These are phyloP conservation scores for Syncephalastrum monosporum DNA, from an alignment of 371 early-diverging fungal species.

Conservation along the genomic window DNA sequence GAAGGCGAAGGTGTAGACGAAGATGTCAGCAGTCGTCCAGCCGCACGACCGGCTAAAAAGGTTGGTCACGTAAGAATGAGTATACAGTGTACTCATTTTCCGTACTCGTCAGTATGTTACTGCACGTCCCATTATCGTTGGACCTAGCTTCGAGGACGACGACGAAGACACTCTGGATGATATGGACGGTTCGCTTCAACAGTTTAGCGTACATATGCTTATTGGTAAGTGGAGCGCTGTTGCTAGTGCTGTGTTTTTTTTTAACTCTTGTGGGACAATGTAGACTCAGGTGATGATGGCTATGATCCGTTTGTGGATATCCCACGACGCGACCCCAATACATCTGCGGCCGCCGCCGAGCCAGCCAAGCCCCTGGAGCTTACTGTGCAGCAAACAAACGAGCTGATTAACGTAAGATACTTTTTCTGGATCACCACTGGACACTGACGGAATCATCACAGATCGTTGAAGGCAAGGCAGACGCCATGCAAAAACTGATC, in stretches of 20 bases:
- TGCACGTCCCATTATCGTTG: slow-evolving; percentile 48
- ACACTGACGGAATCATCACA: not conserved
- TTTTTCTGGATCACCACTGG: no score
- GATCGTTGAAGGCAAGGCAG: slow-evolving; percentile 30
- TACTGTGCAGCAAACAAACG: slow-evolving; percentile 33
- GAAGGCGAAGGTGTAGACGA: slow-evolving; percentile 73
- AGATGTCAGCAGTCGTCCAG: slow-evolving; percentile 20
- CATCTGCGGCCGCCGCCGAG: slow-evolving; percentile 1
- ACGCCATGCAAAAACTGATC: slow-evolving; percentile 31
- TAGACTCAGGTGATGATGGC: slow-evolving; percentile 8
- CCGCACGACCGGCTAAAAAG: slow-evolving; percentile 20
- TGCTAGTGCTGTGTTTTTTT: not conserved
- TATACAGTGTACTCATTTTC: not conserved
- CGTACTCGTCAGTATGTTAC: slow-evolving; percentile 10
- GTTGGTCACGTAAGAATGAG: slow-evolving; percentile 2
- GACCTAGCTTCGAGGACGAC: slow-evolving; percentile 49
- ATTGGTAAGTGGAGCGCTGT: slow-evolving; percentile 3
- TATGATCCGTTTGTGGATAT: slow-evolving; percentile 26
- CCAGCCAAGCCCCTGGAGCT: slow-evolving; percentile 11
- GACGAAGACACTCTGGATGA: slow-evolving; percentile 25
- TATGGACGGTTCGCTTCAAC: not conserved
- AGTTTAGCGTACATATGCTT: slow-evolving; percentile 1
- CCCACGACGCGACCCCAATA: no score
- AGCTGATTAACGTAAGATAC: slow-evolving; percentile 28
- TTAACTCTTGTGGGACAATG: not conserved